Evolutionary conservation across 1,284 basidiomycete species (phyloP).

Genomic region (Albatrellus sp.): DNA sequence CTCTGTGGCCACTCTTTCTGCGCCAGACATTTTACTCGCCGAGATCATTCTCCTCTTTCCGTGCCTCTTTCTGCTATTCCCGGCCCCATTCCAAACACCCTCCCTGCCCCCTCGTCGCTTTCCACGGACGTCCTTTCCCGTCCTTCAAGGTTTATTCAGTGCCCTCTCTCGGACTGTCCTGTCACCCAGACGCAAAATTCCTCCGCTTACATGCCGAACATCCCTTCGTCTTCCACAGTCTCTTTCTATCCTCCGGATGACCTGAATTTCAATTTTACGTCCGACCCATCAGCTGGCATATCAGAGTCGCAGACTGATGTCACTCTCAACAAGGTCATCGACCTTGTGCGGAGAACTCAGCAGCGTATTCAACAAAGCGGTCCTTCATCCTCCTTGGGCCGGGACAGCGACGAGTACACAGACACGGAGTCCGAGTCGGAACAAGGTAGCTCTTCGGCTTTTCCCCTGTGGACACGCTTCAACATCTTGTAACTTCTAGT

Average conservation of each 20-base stretch:
- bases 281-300: neutral
- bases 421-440: slow-evolving; percentile 15
- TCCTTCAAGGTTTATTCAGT: slow-evolving; percentile 17
- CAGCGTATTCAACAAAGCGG: slow-evolving; percentile 4
- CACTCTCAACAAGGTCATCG: slow-evolving; percentile 48
- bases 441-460: neutral
- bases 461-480: neutral
- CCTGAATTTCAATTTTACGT: too few relatives aligned
- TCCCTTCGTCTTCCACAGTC: slow-evolving; percentile 24
- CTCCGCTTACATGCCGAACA: slow-evolving; percentile 12
- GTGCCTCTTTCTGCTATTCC: slow-evolving; percentile 6
- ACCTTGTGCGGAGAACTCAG: slow-evolving; percentile 24
- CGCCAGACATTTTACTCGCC: slow-evolving; percentile 15
- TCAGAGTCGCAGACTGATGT: slow-evolving; percentile 35
- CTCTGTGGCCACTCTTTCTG: slow-evolving; percentile 23
- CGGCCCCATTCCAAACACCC: slow-evolving; percentile 5
- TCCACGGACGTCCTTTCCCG: slow-evolving; percentile 3
- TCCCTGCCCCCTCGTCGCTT: neutral
- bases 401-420: slow-evolving; percentile 14
- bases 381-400: slow-evolving; percentile 5
- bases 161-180: slow-evolving; percentile 22
- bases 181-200: slow-evolving; percentile 3
- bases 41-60: slow-evolving; percentile 3
- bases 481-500: neutral
- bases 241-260: slow-evolving; percentile 17